Evolutionary conservation across 768 basidiomycete genomes (phyloP), one percentile per base, ranked within the genome.

Genomic region (Phlegmacium glaucopus): DNA sequence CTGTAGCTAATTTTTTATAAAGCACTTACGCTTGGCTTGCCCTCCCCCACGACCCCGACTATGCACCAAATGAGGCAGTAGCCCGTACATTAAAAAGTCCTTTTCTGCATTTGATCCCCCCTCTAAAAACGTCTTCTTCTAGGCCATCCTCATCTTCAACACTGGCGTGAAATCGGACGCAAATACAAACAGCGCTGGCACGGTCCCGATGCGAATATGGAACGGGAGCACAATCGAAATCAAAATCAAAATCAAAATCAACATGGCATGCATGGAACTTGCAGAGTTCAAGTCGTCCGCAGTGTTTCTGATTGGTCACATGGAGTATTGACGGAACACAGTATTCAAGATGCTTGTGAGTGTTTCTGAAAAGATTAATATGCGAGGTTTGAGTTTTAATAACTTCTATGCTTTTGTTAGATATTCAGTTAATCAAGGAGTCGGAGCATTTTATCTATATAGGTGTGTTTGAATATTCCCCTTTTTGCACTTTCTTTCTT

Each of bases 281-380:
- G 85, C 59, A 72, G 72, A 28, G 85, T 92, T 13, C 92, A 97
- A 71, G 91, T 79, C 12, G 77, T 91, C 36, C 79, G 95, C 45
- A 90, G 87, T 51, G 88, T 94, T 16, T 83, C 77, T 1, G 95
- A 97, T 66, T 99, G 95, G 95, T 89, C 85, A 58, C 90, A 93
- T 57, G 95, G 94, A 2, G 88, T 94, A 29, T 72, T 94, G 53
- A 86, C 80, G 4, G 95, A 97, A 65, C 79, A 82, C 49, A 93
- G 90, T 64, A 92, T 98, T 50, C 94, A 96, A 68, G 87, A 92
- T 56, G 94, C 95, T 39, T 93, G 90, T 90, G 59, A 62, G 87
- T 79, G 2, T 40, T 28, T 4, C 39, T 26, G 32, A 27, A 9
- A 32, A 8, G 26, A 17, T 15, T 27, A 17, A 39, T 43, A 35